Conservation (phyloP, 805 yeast species). For the Sugiyamaella floridensis region DNA sequence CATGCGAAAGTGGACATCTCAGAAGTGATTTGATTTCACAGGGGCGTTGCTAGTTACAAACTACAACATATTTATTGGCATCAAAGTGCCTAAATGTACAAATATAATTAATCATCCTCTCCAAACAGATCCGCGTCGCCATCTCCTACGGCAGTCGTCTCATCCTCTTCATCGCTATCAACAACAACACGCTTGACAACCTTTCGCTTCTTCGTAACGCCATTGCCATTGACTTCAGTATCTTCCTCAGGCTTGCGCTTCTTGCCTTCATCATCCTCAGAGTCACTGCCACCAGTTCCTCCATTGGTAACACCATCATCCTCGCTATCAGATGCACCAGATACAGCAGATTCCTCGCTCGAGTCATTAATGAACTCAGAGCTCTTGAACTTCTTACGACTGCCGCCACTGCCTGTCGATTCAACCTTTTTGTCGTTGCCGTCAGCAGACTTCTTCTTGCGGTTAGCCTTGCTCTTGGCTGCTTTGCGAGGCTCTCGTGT, state of each 20-base stretch:
- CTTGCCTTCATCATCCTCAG: conserved; percentile 28
- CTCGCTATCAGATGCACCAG: conserved; percentile 31
- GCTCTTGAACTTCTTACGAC: conserved; percentile 24
- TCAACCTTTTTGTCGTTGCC: conserved; percentile 27
- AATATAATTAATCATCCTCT: conserved; percentile 19
- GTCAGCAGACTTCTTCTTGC: conserved; percentile 7
- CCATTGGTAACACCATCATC: conserved; percentile 10
- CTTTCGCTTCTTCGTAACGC: conserved; percentile 17
- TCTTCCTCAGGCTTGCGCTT: conserved; percentile 23
- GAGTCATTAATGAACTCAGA: conserved; percentile 34
- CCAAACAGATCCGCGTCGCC: conserved; percentile 22
- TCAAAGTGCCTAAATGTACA: neutral
- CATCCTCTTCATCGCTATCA: conserved; percentile 36
- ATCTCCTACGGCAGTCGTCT: conserved; percentile 6
- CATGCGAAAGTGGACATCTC: conserved; percentile 37
- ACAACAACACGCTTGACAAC: conserved; percentile 33
- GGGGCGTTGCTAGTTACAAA: too few relatives aligned
- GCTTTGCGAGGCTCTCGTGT: conserved; percentile 7
- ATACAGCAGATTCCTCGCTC: conserved; percentile 34
- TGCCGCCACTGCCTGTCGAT: conserved; percentile 12
- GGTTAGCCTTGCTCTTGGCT: conserved; percentile 13
- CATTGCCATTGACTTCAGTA: conserved; percentile 7
- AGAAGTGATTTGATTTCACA: conserved; percentile 23
- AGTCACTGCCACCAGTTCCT: neutral
- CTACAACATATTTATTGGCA: neutral